Conservation (phyloP, 345 rosid genomes). For the Hibiscus trionum region DNA sequence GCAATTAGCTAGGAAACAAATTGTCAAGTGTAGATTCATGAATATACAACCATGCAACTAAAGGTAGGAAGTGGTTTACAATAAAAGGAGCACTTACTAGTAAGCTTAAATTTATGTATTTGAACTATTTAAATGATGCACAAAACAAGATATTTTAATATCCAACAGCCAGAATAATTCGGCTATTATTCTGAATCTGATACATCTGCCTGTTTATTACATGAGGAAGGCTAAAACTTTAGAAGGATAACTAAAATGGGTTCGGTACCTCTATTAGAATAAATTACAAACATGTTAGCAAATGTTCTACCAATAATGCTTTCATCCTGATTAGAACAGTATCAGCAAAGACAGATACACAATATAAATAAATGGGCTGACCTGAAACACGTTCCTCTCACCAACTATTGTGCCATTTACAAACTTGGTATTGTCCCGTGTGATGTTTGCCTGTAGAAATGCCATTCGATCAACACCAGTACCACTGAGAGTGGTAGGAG, state of each 20-base stretch:
- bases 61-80: neutral
- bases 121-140: neutral
- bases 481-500: slow-evolving; percentile 97
- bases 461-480: slow-evolving; percentile 90
- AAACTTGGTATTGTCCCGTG: slow-evolving; percentile 93
- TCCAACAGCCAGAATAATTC: neutral
- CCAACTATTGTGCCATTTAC: slow-evolving; percentile 98
- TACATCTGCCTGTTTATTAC: neutral
- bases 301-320: neutral
- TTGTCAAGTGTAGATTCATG: neutral
- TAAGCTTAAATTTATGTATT: slow-evolving; percentile 1
- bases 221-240: neutral
- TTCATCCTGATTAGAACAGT: neutral
- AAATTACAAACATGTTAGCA: neutral
- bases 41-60: neutral
- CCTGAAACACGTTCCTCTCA: slow-evolving; percentile 94
- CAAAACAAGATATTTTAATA: neutral
- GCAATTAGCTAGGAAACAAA: slow-evolving; percentile 11
- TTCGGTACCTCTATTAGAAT: neutral
- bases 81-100: neutral
- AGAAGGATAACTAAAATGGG: neutral
- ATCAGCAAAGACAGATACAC: neutral
- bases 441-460: slow-evolving; percentile 87
- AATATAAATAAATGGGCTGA: slow-evolving; percentile 23
- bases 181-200: neutral